Conservation (phyloP, 208 protist genomes). For the Phytomonas sp. region DNA sequence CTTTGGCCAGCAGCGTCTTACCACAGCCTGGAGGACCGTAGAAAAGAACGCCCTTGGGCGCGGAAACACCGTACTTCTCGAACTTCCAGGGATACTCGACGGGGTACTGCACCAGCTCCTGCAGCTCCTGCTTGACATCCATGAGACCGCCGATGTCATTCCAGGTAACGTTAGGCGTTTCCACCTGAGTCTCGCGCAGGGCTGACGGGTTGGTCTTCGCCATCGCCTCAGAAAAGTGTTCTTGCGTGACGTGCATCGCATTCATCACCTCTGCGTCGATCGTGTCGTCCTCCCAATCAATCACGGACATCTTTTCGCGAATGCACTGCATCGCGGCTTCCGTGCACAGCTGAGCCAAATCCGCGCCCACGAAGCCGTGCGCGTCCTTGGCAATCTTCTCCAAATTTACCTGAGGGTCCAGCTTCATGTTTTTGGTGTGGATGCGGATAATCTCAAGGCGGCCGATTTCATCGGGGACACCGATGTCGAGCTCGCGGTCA, state of each 20-base stretch:
- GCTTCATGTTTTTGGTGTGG: slow-evolving; percentile 99
- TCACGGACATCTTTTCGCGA: slow-evolving; percentile 99
- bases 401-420: slow-evolving; percentile 97
- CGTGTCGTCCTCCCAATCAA: slow-evolving; percentile 99
- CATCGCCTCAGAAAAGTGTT: slow-evolving; percentile 98
- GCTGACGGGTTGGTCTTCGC: slow-evolving; percentile 97
- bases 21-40: slow-evolving; percentile 99
- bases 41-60: slow-evolving; percentile 96
- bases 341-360: slow-evolving; percentile 98
- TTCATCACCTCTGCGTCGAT: slow-evolving; percentile 98
- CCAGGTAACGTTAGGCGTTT: slow-evolving; percentile 99
- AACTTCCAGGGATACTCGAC: slow-evolving; percentile 99
- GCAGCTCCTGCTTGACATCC: slow-evolving; percentile 97
- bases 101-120: slow-evolving; percentile 99
- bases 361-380: slow-evolving; percentile 99
- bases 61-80: slow-evolving; percentile 98
- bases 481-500: slow-evolving; percentile 99
- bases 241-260: slow-evolving; percentile 96
- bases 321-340: slow-evolving; percentile 99
- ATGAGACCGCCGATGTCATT: slow-evolving; percentile 99
- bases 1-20: slow-evolving; percentile 98
- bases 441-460: slow-evolving; percentile 99
- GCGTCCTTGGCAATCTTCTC: slow-evolving; percentile 95
- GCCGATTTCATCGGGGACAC: slow-evolving; percentile 99
- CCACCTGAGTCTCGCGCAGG: slow-evolving; percentile 98